These are phyloP conservation scores for Allium fistulosum DNA, from an alignment of 106 monocot genomes.

Conservation along the genomic window DNA sequence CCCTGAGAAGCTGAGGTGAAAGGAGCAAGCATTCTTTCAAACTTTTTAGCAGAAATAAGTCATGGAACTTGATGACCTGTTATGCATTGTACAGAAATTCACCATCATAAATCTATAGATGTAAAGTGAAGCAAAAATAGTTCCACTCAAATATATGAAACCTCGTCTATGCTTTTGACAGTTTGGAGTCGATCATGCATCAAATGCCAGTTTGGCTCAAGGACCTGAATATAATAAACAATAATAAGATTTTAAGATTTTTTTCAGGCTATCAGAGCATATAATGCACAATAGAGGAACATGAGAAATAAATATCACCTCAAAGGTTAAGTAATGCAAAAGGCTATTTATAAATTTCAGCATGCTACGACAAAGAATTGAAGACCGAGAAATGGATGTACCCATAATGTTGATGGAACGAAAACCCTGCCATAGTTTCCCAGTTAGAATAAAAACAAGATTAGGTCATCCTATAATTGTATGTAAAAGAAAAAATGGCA, in stretches of 20 bases:
- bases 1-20: conserved; percentile 79
- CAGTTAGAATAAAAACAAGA: background rate
- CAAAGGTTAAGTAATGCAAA: conserved; percentile 94
- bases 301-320: conserved; percentile 36
- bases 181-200: conserved; percentile 82
- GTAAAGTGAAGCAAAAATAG: background rate
- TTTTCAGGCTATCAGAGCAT: background rate
- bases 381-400: conserved; percentile 72
- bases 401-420: conserved; percentile 61
- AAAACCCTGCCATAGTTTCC: conserved; percentile 50
- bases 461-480: conserved; percentile 4
- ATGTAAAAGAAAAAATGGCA: conserved; percentile 9
- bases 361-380: conserved; percentile 92
- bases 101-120: background rate
- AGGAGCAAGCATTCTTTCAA: conserved; percentile 95
- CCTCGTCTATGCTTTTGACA: conserved; percentile 98
- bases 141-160: conserved; percentile 7
- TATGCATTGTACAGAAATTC: conserved; percentile 3
- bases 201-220: conserved; percentile 99
- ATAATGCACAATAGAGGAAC: background rate
- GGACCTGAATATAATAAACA: conserved; percentile 49
- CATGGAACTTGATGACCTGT: conserved; percentile 93
- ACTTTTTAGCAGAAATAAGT: conserved; percentile 91
- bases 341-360: conserved; percentile 95
- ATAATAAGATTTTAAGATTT: conserved; percentile 1